Evolutionary conservation across 1,284 basidiomycete species (phyloP), one percentile per base, ranked within the genome.

Genomic region (Boletus semigastroideus): DNA sequence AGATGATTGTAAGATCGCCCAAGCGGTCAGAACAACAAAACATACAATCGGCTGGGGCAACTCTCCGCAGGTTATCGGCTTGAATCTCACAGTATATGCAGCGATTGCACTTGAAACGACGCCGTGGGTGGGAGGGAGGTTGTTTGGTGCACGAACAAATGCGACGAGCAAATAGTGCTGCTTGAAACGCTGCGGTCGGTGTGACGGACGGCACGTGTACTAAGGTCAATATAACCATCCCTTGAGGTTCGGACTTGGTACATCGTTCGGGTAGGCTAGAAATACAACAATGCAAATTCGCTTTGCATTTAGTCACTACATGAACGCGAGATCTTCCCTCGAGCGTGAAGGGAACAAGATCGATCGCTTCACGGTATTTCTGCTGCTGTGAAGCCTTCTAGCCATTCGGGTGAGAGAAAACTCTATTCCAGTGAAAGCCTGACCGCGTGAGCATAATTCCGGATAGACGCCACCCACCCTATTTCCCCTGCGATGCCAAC

Each of bases 371-470:
- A 10, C 34, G 13, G 4, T n/a, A 17, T 36, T 14, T 36, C 8
- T n/a, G 3, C 8, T 14, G 34, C 34, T n/a, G 34, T 17, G 9
- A 2, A n/a, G 16, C n/a, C 9, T 36, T 16, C 34, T 9, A 36
- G 34, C 34, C 34, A 14, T 72, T 73, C 2, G 72, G 72, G 51
- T 72, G 70, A 6, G 61, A 64, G 8, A 73, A 59, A n/a, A 72
- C n/a, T n/a, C n/a, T n/a, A n/a, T n/a, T n/a, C n/a, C n/a, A n/a
- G n/a, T n/a, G n/a, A n/a, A n/a, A n/a, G n/a, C n/a, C n/a, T n/a
- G n/a, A n/a, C n/a, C n/a, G n/a, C n/a, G n/a, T n/a, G n/a, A n/a
- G n/a, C n/a, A n/a, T n/a, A n/a, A n/a, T n/a, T n/a, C n/a, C n/a
- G n/a, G n/a, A n/a, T n/a, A n/a, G n/a, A n/a, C n/a, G n/a, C n/a